These are phyloP conservation scores for Cyclaneusma minus DNA, from an alignment of 2,329 filamentous ascomycete genomes.

Conservation along the genomic window DNA sequence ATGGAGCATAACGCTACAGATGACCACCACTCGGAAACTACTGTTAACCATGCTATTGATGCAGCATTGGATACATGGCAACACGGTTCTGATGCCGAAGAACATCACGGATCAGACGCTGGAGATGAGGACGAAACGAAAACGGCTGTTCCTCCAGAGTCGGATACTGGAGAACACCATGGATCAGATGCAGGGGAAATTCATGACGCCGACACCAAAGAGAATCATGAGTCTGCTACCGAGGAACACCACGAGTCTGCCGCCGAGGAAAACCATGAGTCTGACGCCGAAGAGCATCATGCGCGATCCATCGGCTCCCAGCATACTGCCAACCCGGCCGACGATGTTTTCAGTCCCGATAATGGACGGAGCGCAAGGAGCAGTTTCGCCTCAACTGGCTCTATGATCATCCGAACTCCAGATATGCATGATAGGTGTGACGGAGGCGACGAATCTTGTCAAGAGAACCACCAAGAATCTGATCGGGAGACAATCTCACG, in stretches of 20 bases:
- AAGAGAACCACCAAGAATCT: slow-evolving; percentile 32
- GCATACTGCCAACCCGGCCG: no score
- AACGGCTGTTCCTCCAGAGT: not conserved
- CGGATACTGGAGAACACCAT: slow-evolving; percentile 2
- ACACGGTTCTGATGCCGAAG: slow-evolving; percentile 1
- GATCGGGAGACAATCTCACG: slow-evolving; percentile 39
- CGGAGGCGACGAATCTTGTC: slow-evolving; percentile 4
- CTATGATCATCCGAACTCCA: slow-evolving; percentile 8
- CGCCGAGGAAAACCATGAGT: slow-evolving; percentile 1
- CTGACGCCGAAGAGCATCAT: not conserved
- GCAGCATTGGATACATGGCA: not conserved
- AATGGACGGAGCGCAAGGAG: slow-evolving; percentile 10
- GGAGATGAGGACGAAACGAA: slow-evolving; percentile 1
- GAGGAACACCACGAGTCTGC: slow-evolving; percentile 8
- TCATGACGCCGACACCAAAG: not conserved
- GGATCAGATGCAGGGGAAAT: slow-evolving; percentile 8
- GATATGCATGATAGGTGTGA: not conserved
- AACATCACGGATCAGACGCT: slow-evolving; percentile 8
- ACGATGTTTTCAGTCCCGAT: slow-evolving; percentile 18
- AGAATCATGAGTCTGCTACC: not conserved
- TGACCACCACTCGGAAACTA: no score
- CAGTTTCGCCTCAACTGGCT: slow-evolving; percentile 15
- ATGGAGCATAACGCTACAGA: no score
- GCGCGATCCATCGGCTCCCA: not conserved
- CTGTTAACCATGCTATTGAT: no score